These are phyloP conservation scores for Candida wancherniae DNA, from an alignment of 805 yeast genomes.

Conservation along the genomic window DNA sequence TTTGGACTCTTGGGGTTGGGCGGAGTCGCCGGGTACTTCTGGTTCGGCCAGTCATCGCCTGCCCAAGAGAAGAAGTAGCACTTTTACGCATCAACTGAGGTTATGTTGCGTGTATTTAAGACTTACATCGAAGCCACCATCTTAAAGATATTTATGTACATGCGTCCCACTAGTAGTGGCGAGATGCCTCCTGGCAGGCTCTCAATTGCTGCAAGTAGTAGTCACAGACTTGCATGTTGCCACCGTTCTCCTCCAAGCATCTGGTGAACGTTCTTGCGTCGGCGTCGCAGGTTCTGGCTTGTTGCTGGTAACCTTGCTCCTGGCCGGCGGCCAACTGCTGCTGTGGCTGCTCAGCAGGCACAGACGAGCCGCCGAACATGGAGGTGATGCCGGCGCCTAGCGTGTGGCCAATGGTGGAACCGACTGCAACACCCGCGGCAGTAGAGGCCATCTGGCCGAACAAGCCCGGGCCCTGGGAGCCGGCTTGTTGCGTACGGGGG, in stretches of 20 bases:
- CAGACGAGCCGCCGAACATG: conserved; percentile 75
- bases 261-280: conserved; percentile 94
- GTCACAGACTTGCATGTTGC: conserved; percentile 96
- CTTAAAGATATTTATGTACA: no score
- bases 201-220: conserved; percentile 95
- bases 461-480: conserved; percentile 69
- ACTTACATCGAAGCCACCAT: no score
- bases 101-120: no score
- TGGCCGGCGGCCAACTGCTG: conserved; percentile 37
- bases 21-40: conserved; percentile 16
- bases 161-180: conserved; percentile 51
- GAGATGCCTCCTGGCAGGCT: conserved; percentile 94
- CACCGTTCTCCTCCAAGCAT: conserved; percentile 89
- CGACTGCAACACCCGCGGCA: conserved; percentile 99
- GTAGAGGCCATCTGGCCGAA: conserved; percentile 98
- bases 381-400: conserved; percentile 90
- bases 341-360: conserved; percentile 43
- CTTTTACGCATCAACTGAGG: no score
- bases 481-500: conserved; percentile 35
- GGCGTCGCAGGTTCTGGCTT: conserved; percentile 68
- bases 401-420: conserved; percentile 96
- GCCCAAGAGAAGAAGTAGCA: no score
- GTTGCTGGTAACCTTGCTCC: conserved; percentile 34
- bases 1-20: conserved; percentile 17
- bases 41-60: conserved; percentile 8